These are phyloP conservation scores for Lepidium didymum DNA, from an alignment of 345 rosid species.

Conservation along the genomic window DNA sequence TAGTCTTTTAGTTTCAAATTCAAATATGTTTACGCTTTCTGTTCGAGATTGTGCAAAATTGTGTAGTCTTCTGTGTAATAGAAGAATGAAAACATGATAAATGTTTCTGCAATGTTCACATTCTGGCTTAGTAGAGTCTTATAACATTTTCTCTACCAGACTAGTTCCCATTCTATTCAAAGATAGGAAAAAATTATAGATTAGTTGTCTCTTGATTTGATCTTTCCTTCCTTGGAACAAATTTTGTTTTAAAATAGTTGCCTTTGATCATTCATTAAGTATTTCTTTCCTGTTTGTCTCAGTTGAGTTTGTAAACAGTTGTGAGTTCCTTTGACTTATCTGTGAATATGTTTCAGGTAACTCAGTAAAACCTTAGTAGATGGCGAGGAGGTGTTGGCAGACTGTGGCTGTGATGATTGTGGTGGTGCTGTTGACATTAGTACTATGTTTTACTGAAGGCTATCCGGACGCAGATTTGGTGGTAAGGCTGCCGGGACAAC, in stretches of 20 bases:
- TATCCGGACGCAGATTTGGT: slow-evolving; percentile 70
- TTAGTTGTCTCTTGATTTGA: neutral
- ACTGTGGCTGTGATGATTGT: neutral
- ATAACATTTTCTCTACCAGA: too few relatives aligned
- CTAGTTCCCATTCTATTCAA: too few relatives aligned
- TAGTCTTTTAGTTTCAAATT: neutral
- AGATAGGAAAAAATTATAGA: too few relatives aligned
- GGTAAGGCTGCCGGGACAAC: slow-evolving; percentile 67
- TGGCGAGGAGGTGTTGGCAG: neutral
- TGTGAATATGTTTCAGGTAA: neutral
- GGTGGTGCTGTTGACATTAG: neutral
- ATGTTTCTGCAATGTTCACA: too few relatives aligned
- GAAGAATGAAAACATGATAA: too few relatives aligned
- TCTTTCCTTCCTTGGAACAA: neutral
- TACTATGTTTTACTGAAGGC: slow-evolving; percentile 14
- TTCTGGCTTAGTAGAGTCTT: too few relatives aligned
- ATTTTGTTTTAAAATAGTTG: too few relatives aligned
- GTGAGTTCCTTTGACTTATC: neutral
- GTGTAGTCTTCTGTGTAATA: too few relatives aligned
- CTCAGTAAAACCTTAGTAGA: neutral
- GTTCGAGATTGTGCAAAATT: neutral
- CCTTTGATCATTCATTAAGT: neutral
- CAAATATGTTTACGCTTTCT: neutral
- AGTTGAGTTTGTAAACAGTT: neutral
- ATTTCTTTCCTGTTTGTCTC: neutral